A percentile compares a stretch with the other conserved stretches of the same genome.
These are phyloP conservation scores for Cordia subcordata DNA, from an alignment of 257 asterid genomes.

Conservation along the genomic window DNA sequence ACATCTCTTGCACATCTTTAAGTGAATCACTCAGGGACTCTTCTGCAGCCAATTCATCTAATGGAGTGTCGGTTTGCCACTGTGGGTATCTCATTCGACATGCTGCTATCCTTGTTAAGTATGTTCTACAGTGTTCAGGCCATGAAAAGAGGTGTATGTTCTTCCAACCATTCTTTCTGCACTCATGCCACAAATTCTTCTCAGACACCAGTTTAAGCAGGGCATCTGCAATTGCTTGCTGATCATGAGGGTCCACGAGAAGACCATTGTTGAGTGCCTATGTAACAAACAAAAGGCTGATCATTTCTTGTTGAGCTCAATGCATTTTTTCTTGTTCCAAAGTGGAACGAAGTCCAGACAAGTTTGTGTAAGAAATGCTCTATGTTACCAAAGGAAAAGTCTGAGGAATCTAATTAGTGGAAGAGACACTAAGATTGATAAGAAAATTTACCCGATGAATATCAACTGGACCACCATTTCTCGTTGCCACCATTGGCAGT, in stretches of 20 bases:
- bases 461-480: slow-evolving; percentile 87
- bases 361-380: too few species aligned
- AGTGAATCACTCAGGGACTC: slow-evolving; percentile 70
- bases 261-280: slow-evolving; percentile 60
- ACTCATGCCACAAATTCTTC: slow-evolving; percentile 55
- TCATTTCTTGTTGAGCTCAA: too few species aligned
- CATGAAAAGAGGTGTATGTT: slow-evolving; percentile 64
- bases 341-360: too few species aligned
- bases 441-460: slow-evolving; percentile 50
- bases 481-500: slow-evolving; percentile 78
- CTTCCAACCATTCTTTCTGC: slow-evolving; percentile 52
- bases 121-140: slow-evolving; percentile 67
- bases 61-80: slow-evolving; percentile 44
- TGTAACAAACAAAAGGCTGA: background rate
- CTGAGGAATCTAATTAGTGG: too few species aligned
- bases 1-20: slow-evolving; percentile 63
- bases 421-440: background rate
- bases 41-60: slow-evolving; percentile 34
- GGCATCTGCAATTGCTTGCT: slow-evolving; percentile 49
- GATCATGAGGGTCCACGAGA: slow-evolving; percentile 66
- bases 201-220: slow-evolving; percentile 54
- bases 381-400: too few species aligned
- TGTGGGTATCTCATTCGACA: slow-evolving; percentile 42
- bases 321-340: too few species aligned
- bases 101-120: slow-evolving; percentile 11